These are phyloP conservation scores for Haplosporangium gracile DNA, from an alignment of 192 early-diverging fungal genomes.

Conservation along the genomic window DNA sequence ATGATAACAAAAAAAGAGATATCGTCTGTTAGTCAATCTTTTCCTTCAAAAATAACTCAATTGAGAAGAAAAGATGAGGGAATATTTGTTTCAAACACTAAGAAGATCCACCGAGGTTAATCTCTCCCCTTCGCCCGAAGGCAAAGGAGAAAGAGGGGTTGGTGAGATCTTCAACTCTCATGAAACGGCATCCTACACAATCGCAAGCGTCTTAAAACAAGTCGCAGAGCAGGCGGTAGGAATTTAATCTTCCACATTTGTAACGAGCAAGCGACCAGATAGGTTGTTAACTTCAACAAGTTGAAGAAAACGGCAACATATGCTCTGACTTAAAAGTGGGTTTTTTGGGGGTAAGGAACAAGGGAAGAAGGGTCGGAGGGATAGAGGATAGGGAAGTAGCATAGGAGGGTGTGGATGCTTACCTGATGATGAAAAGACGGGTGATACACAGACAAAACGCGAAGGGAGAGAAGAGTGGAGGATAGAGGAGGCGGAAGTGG, in stretches of 20 bases:
- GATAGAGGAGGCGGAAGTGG: not conserved
- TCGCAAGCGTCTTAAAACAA: constrained; percentile 61
- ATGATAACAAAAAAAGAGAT: not conserved
- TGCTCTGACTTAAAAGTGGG: constrained; percentile 62
- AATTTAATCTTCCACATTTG: constrained; percentile 60
- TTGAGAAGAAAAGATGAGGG: constrained; percentile 10
- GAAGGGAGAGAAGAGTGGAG: not conserved
- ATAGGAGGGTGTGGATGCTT: constrained; percentile 7
- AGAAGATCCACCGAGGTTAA: constrained; percentile 39
- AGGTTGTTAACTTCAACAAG: not conserved
- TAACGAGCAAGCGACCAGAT: constrained; percentile 59
- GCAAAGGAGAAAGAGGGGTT: constrained; percentile 10
- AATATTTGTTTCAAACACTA: constrained; percentile 59
- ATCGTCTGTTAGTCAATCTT: not conserved
- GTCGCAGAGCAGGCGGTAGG: constrained; percentile 55
- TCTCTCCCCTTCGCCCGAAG: not conserved
- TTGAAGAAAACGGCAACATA: constrained; percentile 37
- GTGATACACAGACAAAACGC: not conserved
- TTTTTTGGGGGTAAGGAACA: not conserved
- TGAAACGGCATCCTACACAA: constrained; percentile 55
- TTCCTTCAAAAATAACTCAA: not conserved
- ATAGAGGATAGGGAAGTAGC: not conserved
- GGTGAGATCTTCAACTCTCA: constrained; percentile 60
- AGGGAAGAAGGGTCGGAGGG: not conserved
- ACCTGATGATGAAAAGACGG: not conserved